Evolutionary conservation across 768 basidiomycete genomes (phyloP).

Genomic region (Lenzites betulinus): DNA sequence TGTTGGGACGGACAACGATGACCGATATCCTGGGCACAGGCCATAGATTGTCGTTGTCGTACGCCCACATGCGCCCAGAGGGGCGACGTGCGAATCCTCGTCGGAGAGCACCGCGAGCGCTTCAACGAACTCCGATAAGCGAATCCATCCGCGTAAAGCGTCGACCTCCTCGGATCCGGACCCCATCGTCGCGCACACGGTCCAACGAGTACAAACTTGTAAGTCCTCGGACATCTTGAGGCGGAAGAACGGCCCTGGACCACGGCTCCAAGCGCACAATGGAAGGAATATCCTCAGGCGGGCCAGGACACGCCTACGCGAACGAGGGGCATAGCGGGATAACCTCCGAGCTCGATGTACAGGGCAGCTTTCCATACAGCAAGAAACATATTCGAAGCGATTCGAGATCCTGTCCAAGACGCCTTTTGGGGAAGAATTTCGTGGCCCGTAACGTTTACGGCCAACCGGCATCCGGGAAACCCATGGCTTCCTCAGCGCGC

Average conservation of each 20-base stretch:
- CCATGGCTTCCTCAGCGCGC: constrained; percentile 29
- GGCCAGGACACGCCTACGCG: constrained; percentile 20
- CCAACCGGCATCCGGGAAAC: constrained; percentile 22
- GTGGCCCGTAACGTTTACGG: constrained; percentile 24
- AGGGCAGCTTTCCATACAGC: constrained; percentile 28
- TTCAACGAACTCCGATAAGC: constrained; percentile 8
- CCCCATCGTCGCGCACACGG: neutral
- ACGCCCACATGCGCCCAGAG: constrained; percentile 19
- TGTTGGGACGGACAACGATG: too few relatives aligned
- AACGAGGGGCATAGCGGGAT: constrained; percentile 24
- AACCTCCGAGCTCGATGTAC: constrained; percentile 27
- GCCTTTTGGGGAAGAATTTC: constrained; percentile 26
- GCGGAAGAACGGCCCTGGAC: neutral
- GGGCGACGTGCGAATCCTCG: neutral
- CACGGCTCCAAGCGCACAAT: constrained; percentile 13
- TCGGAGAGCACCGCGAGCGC: constrained; percentile 14
- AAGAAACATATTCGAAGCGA: constrained; percentile 23
- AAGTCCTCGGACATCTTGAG: constrained; percentile 1
- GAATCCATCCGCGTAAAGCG: neutral
- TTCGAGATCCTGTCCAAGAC: constrained; percentile 27
- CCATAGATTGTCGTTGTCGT: neutral
- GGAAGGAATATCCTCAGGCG: constrained; percentile 8
- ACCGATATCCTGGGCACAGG: neutral
- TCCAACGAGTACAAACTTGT: neutral
- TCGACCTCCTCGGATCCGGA: neutral